Percentiles rank a stretch among this genome's conserved stretches.
These are phyloP conservation scores for Hypoxylon rickii DNA, from an alignment of 495 filamentous ascomycete genomes.

Conservation along the genomic window DNA sequence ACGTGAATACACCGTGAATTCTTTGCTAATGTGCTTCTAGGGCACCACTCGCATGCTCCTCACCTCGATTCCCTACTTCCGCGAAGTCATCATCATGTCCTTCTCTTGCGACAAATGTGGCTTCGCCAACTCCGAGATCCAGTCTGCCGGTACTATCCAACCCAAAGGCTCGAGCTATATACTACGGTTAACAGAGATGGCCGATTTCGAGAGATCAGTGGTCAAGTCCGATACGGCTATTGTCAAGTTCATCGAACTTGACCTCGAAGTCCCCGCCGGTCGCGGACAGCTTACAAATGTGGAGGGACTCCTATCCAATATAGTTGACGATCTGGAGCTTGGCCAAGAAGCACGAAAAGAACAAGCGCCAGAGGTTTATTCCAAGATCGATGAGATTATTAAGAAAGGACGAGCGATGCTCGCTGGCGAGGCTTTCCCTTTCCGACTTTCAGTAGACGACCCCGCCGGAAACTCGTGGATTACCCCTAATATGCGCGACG, in stretches of 20 bases:
- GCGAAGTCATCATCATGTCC: conserved; percentile 94
- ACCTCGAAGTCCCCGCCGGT: conserved; percentile 88
- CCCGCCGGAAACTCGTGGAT: conserved; percentile 98
- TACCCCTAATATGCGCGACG: conserved; percentile 76
- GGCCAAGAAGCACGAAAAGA: conserved; percentile 77
- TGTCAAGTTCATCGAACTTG: conserved; percentile 80
- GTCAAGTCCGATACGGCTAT: conserved; percentile 87
- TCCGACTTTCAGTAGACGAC: conserved; percentile 84
- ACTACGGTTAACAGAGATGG: conserved; percentile 67
- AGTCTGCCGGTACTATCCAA: conserved; percentile 88
- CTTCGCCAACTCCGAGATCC: conserved; percentile 88
- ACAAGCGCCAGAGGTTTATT: conserved; percentile 71
- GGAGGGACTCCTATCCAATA: conserved; percentile 79
- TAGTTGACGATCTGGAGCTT: conserved; percentile 73
- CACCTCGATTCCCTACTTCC: conserved; percentile 92
- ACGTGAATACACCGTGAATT: neutral
- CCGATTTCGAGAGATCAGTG: conserved; percentile 82
- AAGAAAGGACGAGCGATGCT: conserved; percentile 72
- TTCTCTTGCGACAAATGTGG: conserved; percentile 89
- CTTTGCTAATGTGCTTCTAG: conserved; percentile 45
- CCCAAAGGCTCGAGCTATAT: conserved; percentile 82
- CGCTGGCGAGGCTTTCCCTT: conserved; percentile 77
- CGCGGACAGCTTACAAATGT: conserved; percentile 89
- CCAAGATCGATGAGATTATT: conserved; percentile 75
- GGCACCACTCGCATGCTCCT: conserved; percentile 85